phyloP scores from a whole-genome alignment of 2,329 filamentous ascomycete species.

The Chaetomiaceae sp. region DNA sequence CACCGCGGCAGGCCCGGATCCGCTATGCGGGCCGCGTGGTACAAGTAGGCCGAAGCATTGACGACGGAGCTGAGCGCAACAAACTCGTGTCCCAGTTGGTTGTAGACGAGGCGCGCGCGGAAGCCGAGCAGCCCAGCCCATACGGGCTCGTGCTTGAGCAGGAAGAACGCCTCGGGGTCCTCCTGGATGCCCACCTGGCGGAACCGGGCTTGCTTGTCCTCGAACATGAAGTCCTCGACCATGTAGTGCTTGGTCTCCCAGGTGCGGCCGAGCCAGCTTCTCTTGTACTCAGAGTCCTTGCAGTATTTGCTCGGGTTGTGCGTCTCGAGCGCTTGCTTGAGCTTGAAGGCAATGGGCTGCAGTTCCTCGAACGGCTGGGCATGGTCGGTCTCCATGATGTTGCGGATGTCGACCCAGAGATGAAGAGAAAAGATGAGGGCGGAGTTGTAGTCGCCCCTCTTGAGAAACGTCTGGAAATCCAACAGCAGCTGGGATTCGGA shows the following conservation, averaged over 20 bases:
- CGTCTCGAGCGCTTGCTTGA: slow-evolving; percentile 16
- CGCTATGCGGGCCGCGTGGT: slow-evolving; percentile 15
- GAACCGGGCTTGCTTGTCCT: slow-evolving; percentile 21
- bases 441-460: slow-evolving; percentile 20
- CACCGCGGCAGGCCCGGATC: slow-evolving; percentile 16
- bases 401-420: slow-evolving; percentile 31
- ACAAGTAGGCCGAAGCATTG: slow-evolving; percentile 25
- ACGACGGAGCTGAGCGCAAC: slow-evolving; percentile 23
- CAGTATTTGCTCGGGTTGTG: slow-evolving; percentile 12
- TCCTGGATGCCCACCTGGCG: slow-evolving; percentile 13
- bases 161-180: slow-evolving; percentile 19
- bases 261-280: slow-evolving; percentile 2
- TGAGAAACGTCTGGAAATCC: slow-evolving; percentile 25
- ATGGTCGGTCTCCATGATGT: slow-evolving; percentile 27
- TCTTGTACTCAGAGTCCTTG: slow-evolving; percentile 12
- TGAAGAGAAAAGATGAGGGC: slow-evolving; percentile 30
- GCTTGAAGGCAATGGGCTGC: slow-evolving; percentile 19
- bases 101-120: slow-evolving; percentile 24
- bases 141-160: slow-evolving; percentile 26
- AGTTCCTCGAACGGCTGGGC: slow-evolving; percentile 21
- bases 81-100: slow-evolving; percentile 24
- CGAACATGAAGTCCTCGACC: slow-evolving; percentile 22
- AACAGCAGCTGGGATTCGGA: slow-evolving; percentile 30
- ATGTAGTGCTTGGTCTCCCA: slow-evolving; percentile 20
- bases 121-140: slow-evolving; percentile 28